Evolutionary conservation across 208 protist genomes (phyloP), one percentile per base, ranked within the genome.

Genomic region (Zelonia costaricensis): DNA sequence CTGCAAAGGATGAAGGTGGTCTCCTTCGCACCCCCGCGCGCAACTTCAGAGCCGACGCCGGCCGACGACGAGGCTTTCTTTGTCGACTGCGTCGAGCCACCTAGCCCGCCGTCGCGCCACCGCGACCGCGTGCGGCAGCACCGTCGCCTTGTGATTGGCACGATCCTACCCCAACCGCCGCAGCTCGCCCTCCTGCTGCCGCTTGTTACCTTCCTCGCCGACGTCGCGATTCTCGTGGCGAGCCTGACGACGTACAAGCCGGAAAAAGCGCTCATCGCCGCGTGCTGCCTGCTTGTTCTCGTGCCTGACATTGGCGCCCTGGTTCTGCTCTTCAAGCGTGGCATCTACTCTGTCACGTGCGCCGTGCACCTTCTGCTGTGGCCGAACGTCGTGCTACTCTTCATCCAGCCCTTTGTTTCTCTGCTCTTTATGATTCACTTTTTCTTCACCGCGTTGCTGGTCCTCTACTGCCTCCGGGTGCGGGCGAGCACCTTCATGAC

Each of bases 401-500:
- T 78, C 66, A 46, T 91, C 20, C 74, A 86, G 43, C 75, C 75
- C 8, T 85, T 77, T 62, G 57, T 80, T 33, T 85, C 78, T 27
- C 45, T 82, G 42, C 40, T 93, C 36, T 83, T 89, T 38, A 70
- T 86, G 57, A 48, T 89, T 39, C 81, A 93, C 62, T 65, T 86
- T 18, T 54, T 88, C 20, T 43, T 91, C 4, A 73, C 63, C 15
- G 20, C 68, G 16, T 18, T 91, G 45, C 64, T 93, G 56, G 39
- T 80, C n/a, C 20, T 86, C 39, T 93, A 82, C 69, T 70, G 86
- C 23, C 59, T 89, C 25, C 72, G 87, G 10, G 33, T 87, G 5
- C 80, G 80, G 16, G 44, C 72, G 38, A 86, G 86, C 52, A 69
- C 72, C 30, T 80, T 67, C 28, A 78, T 47, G 25, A 86, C 78